phyloP scores from a whole-genome alignment of 495 filamentous ascomycete genomes.

The Peziza echinospora region DNA sequence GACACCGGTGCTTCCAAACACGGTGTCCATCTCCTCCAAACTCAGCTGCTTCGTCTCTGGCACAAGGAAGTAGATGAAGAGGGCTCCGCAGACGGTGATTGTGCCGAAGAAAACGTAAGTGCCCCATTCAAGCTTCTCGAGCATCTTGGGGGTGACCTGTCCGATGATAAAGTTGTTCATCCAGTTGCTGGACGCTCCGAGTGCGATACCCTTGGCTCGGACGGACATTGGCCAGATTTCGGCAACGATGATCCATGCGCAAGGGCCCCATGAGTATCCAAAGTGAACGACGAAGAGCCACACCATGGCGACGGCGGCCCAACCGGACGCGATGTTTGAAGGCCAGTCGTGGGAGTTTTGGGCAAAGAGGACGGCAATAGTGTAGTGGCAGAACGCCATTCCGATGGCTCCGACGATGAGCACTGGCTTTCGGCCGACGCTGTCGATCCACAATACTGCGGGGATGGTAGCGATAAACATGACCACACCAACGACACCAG shows the following conservation, averaged over 20 bases:
- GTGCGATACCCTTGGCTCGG: constrained; percentile 48
- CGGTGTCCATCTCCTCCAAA: constrained; percentile 30
- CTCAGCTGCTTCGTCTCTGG: constrained; percentile 31
- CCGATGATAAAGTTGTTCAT: constrained; percentile 50
- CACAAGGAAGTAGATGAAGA: constrained; percentile 28
- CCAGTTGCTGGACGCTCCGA: constrained; percentile 33
- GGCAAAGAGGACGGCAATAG: constrained; percentile 53
- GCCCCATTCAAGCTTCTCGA: constrained; percentile 45
- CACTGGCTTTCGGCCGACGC: constrained; percentile 13
- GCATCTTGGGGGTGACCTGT: constrained; percentile 57
- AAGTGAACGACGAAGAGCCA: constrained; percentile 70
- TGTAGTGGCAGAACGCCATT: constrained; percentile 31
- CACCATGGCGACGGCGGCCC: constrained; percentile 60
- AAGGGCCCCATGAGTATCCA: constrained; percentile 33
- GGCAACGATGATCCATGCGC: constrained; percentile 42
- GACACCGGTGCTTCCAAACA: constrained; percentile 42
- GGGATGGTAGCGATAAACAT: constrained; percentile 50
- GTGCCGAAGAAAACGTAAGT: constrained; percentile 64
- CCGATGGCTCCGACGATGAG: constrained; percentile 27
- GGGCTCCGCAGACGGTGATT: constrained; percentile 41
- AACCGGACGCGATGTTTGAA: constrained; percentile 41
- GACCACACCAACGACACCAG: constrained; percentile 59
- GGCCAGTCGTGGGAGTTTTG: constrained; percentile 37
- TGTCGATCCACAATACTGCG: constrained; percentile 38
- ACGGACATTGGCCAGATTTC: constrained; percentile 61